Conservation (phyloP, 352 stramenopile genomes). For the Phytophthora ramorum region DNA sequence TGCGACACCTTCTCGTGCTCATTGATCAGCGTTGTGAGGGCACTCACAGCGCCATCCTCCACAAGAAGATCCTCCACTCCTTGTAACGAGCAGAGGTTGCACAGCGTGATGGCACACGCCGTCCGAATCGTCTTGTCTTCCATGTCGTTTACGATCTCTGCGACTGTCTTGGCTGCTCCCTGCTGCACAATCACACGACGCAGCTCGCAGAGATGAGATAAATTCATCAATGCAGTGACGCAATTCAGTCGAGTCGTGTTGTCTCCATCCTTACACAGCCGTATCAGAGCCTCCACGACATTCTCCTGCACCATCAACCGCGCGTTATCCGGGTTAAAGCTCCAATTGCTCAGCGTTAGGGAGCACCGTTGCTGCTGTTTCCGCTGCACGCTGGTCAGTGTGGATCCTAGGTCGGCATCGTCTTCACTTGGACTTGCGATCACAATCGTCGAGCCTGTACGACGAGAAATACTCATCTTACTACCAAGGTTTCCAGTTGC, state of each 20-base stretch:
- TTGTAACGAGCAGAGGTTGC: slow-evolving; percentile 86
- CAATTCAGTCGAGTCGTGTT: slow-evolving; percentile 69
- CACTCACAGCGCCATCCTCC: slow-evolving; percentile 80
- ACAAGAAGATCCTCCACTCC: slow-evolving; percentile 83
- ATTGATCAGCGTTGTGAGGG: slow-evolving; percentile 85
- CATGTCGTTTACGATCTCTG: slow-evolving; percentile 71
- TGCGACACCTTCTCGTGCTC: slow-evolving; percentile 68
- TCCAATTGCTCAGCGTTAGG: slow-evolving; percentile 90
- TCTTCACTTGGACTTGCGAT: slow-evolving; percentile 13
- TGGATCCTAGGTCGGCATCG: slow-evolving; percentile 10
- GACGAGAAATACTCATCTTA: slow-evolving; percentile 13
- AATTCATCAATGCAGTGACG: slow-evolving; percentile 88
- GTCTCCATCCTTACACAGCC: slow-evolving; percentile 73
- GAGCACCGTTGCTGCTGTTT: slow-evolving; percentile 76
- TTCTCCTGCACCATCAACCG: slow-evolving; percentile 89
- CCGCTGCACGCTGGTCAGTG: slow-evolving; percentile 25
- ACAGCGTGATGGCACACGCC: slow-evolving; percentile 86
- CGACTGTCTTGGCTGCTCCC: slow-evolving; percentile 76
- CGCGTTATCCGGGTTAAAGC: slow-evolving; percentile 85
- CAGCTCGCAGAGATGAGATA: slow-evolving; percentile 76
- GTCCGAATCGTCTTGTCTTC: slow-evolving; percentile 72
- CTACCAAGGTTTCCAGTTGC: slow-evolving; percentile 1
- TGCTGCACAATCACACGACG: slow-evolving; percentile 69
- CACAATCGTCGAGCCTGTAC: slow-evolving; percentile 8
- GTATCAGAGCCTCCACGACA: slow-evolving; percentile 85